Evolutionary conservation across 2,329 filamentous ascomycete genomes (phyloP), one percentile per base, ranked within the genome.

Genomic region (Fusarium annulatum): DNA sequence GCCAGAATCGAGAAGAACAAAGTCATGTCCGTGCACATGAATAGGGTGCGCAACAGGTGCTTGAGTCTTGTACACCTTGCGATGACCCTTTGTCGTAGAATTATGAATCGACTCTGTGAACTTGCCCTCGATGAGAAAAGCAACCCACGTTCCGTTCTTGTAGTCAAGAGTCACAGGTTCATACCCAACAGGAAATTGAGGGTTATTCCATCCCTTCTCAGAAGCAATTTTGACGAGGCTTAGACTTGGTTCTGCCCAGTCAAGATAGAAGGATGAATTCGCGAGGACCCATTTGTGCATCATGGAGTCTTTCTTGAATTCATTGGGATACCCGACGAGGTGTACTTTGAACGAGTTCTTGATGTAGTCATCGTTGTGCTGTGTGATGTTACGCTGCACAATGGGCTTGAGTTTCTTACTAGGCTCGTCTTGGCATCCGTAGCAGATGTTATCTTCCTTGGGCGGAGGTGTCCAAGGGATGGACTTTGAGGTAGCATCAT

Each of bases 251-350:
- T 58, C 51, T 2, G 60, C 30, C 60, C 60, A 62, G 21, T 62
- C 60, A 23, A 62, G 60, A 1, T 62, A 62, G 21, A 62, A 62
- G 3, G 60, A 62, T 2, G 51, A 62, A 18, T 62, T 42, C 1
- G 39, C 39, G 1, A 62, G 34, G 6, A 62, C 60, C 60, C 60
- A 62, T 58, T 62, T 62, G 16, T 62, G 60, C 52, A 62, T 41
- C 14, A 38, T 16, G 5, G 60, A 62, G 11, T 43, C 16, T 19
- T 46, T 28, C 14, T 23, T 34, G 10, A 34, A 36, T 3, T 62
- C 60, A 3, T 62, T 43, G 5, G 60, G 60, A 33, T 46, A 62
- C 0, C 51, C 51, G 5, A 62, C 60, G 7, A 62, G 51, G n/a
- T 62, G 60, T 0, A 62, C 60, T 0, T 62, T 62, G 41, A 62